Evolutionary conservation across 108 stramenopile species (phyloP).

Genomic region (Conticribra weissflogii): DNA sequence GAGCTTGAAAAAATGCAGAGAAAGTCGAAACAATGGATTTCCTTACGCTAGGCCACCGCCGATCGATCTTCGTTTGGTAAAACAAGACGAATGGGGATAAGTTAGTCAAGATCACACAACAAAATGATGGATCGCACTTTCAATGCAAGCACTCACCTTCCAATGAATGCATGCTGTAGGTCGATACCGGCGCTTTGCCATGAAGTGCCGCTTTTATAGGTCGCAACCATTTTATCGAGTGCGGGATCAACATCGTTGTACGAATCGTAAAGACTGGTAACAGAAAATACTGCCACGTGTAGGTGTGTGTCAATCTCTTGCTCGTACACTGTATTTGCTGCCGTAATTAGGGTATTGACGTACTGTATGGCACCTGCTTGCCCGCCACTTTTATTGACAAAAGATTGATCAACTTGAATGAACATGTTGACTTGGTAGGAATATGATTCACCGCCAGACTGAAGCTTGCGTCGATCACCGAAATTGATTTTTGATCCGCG

Average conservation of each 20-base stretch:
- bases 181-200: conserved; percentile 2
- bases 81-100: too few relatives aligned
- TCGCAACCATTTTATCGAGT: background rate
- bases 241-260: background rate
- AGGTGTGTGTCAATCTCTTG: conserved; percentile 29
- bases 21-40: too few relatives aligned
- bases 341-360: conserved; percentile 20
- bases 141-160: conserved; percentile 4
- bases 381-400: conserved; percentile 7
- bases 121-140: background rate
- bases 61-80: too few relatives aligned
- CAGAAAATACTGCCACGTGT: conserved; percentile 1
- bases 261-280: conserved; percentile 11
- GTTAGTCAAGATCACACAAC: too few relatives aligned
- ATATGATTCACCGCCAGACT: background rate
- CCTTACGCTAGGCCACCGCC: too few relatives aligned
- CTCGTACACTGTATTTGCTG: conserved; percentile 20
- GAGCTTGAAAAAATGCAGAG: too few relatives aligned
- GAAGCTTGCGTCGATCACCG: background rate
- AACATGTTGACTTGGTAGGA: conserved; percentile 19
- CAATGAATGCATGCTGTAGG: conserved; percentile 23
- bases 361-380: conserved; percentile 4
- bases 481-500: background rate
- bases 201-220: background rate
- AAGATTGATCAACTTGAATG: conserved; percentile 14